Conservation (phyloP, 805 yeast genomes). For the Sugiyamaella valdiviana region DNA sequence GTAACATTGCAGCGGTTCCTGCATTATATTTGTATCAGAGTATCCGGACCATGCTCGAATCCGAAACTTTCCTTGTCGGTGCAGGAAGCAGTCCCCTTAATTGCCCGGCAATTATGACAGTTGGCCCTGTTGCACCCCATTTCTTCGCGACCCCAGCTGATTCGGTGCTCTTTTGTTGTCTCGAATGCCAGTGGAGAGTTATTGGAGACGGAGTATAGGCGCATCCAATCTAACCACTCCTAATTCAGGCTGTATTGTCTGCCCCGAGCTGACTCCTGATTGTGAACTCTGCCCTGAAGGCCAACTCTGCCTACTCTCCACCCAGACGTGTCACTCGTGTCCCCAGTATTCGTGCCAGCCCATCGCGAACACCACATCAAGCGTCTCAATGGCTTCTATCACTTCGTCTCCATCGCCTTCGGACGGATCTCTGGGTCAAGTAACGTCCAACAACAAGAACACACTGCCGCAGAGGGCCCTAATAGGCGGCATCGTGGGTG, state of each 20-base stretch:
- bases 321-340: slow-evolving; percentile 17
- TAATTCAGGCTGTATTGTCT: slow-evolving; percentile 10
- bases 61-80: too few species aligned
- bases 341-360: slow-evolving; percentile 13
- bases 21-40: too few species aligned
- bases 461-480: slow-evolving; percentile 7
- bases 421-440: neutral
- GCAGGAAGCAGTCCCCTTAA: neutral
- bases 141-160: neutral
- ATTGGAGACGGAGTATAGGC: neutral
- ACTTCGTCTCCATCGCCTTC: neutral
- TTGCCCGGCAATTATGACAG: neutral
- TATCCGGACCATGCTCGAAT: too few species aligned
- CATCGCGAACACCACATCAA: neutral
- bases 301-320: slow-evolving; percentile 14
- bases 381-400: neutral
- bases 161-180: neutral
- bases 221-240: neutral
- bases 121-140: neutral
- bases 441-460: neutral
- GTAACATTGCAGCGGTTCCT: too few species aligned
- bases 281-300: slow-evolving; percentile 17
- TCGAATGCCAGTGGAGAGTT: neutral
- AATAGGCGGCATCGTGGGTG: slow-evolving; percentile 17
- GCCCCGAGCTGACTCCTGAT: slow-evolving; percentile 12